Evolutionary conservation across 2,329 filamentous ascomycete species (phyloP), one percentile per base, ranked within the genome.

Genomic region (Thermoascus crustaceus): DNA sequence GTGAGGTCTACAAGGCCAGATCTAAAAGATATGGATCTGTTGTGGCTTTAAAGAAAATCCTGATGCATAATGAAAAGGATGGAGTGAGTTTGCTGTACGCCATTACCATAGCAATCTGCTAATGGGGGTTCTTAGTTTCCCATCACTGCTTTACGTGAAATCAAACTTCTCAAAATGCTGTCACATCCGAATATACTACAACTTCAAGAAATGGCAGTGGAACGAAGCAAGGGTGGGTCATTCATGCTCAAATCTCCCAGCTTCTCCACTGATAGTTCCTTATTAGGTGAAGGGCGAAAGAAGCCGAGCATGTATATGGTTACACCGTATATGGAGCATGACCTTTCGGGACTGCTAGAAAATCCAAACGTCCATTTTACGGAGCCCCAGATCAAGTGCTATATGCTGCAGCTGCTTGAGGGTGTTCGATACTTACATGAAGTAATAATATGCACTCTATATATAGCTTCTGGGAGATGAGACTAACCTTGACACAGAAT

Each of bases 1-100:
- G 81, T 47, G 87, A 96, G 66, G 91, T 96, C 24, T 86, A 94
- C 61, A 91, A 89, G 54, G 91, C 87, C 42, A 76, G 76, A 42
- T 86, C 83, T 18, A 80, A 77, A 52, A 82, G 75, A 52, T 84
- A 78, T 1, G 82, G 84, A 35, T 72, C 76, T 16, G 62, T 89
- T 30, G 83, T 94, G 41, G 91, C 91, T 3, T 64, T 98, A 54
- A 98, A 98, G 69, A 96, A 96, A 73, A 98, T 98, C 47, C 78
- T 98, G 47, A 95, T 96, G 85, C 91, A 96, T 60, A 94, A 96
- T 60, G 91, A 98, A 68, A 96, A 95, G 60, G 91, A 98, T 63
- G 91, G 91, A 32, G 80, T 85, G 64, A 50, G 78, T 65, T 27
- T 20, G 27, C 18, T n/a, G 8, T 22, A 4, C 11, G 7, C 2